Base-by-base conservation (phyloP, 2,329 filamentous ascomycete species). In the Cercospora sp. region DNA sequence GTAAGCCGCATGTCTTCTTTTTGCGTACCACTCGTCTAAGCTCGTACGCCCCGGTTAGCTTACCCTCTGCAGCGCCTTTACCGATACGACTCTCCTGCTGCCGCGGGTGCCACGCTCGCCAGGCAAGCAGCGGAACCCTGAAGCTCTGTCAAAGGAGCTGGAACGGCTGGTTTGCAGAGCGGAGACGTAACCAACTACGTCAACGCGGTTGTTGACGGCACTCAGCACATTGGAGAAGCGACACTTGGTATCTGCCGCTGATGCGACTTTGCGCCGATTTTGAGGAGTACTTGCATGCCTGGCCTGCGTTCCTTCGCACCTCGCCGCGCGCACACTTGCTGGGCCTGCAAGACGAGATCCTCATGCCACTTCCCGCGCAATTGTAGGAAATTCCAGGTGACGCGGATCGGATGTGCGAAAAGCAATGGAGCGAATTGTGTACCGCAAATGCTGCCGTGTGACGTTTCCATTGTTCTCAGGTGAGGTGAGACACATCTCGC, bases 21-120 rank as follows among this genome's bases (percentile, higher is more conserved):
- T 36, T 18, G 13, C 36, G 28, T 23, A 42, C 42, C 20, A 31
- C 26, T 57, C 30, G 30, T 57, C 48, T 40, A 63, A 40, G 26
- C 61, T 63, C 30, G 61, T 28, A 28, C 51, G 62, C 48, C 45
- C 60, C 26, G 53, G 31, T 57, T 58, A 42, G 31, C 45, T 51
- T 58, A 12, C 20, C 31, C 48, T 53, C 12, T 51, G 33, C 60
- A 51, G 16, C 45, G 18, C 53, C 5, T 40, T 33, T 45, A 48
- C 60, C 60, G 60, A 63, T 63, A 12, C n/a, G 40, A 53, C 40
- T n/a, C 20, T 10, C 16, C 23, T 31, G 53, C 53, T 18, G 30
- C 30, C 53, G 53, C 26, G 53, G 53, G 8, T 51, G 45, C 45
- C 45, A 51, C 45, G 45, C 45, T 51, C 45, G 45, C 53, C 53